phyloP scores from a whole-genome alignment of 2,329 filamentous ascomycete species.

The Pseudogymnoascus sp. region DNA sequence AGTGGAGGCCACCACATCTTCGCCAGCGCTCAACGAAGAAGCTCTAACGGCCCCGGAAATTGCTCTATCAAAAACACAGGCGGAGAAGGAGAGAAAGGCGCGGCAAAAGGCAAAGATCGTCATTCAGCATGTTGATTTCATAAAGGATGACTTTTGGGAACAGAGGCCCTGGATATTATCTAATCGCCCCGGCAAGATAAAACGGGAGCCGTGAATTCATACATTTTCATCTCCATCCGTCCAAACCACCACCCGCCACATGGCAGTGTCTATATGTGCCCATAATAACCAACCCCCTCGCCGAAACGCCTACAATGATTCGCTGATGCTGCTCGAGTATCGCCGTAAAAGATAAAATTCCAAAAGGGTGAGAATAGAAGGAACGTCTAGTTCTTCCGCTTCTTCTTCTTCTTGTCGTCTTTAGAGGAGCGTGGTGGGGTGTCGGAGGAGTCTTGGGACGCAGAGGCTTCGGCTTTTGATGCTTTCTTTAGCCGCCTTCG shows the following conservation, averaged over 20 bases:
- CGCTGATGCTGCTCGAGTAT: neutral
- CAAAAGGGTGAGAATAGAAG: neutral
- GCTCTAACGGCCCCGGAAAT: constrained; percentile 40
- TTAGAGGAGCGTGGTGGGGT: constrained; percentile 7
- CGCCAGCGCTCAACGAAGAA: constrained; percentile 24
- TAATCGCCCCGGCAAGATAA: constrained; percentile 62
- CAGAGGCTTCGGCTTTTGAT: constrained; percentile 12
- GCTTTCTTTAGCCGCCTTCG: constrained; percentile 29
- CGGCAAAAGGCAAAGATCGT: constrained; percentile 72
- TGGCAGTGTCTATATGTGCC: neutral
- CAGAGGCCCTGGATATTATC: constrained; percentile 75
- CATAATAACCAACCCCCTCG: neutral
- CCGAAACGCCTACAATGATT: constrained; percentile 9
- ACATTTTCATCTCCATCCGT: neutral
- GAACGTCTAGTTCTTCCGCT: constrained; percentile 17
- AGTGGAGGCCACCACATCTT: constrained; percentile 42
- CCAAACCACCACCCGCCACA: neutral
- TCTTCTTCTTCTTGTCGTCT: constrained; percentile 24
- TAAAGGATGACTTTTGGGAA: constrained; percentile 92
- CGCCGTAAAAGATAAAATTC: neutral
- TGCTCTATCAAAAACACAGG: constrained; percentile 66
- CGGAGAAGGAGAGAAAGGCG: constrained; percentile 74
- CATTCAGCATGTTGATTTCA: constrained; percentile 84
- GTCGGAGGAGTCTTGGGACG: neutral
- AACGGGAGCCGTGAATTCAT: constrained; percentile 39